Base-by-base conservation (phyloP, 495 filamentous ascomycete species). In the Penicillium arizonense region DNA sequence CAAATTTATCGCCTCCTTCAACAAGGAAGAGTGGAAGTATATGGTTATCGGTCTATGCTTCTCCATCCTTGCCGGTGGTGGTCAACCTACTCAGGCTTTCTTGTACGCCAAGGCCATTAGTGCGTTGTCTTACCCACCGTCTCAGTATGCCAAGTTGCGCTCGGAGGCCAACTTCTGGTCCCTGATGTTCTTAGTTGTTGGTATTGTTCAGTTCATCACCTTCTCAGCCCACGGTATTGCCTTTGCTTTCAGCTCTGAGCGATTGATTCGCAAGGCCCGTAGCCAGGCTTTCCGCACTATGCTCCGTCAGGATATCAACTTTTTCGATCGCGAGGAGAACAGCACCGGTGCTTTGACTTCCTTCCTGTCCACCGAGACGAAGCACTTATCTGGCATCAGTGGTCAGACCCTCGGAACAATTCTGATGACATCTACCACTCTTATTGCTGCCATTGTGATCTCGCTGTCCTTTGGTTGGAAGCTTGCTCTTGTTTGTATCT, bases 151-250 rank as follows among this genome's bases (percentile, higher is more conserved):
- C 37, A 66, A 77, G 53, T 67, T 95, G 34, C 79, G 86, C 43
- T 75, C 78, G 3, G 83, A 88, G 37, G 83, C 83, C 37, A 83
- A 94, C 56, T 97, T 97, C 69, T 98, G 94, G 93, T 84, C 82
- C 33, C 67, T 85, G 51, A 96, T 98, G 91, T 98, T 94, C 67
- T 80, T 97, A 20, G 91, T 97, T 81, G 81, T 96, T n/a, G 94
- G 88, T 13, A 66, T 96, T 40, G 79, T 85, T 26, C 83, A 88
- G 62, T 84, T 96, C 53, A 63, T 93, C 44, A 80, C 84, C 2
- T 88, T 88, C 57, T 73, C 78, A 32, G 62, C 61, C 33, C 87
- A 93, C 57, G 92, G 90, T 35, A 53, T 88, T 18, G 77, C 82
- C 4, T 95, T 97, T 52, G 91, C 89, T 6, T 87, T 86, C 59